Evolutionary conservation across 73 alveolate species (phyloP).

Genomic region (Paramecium bursaria): DNA sequence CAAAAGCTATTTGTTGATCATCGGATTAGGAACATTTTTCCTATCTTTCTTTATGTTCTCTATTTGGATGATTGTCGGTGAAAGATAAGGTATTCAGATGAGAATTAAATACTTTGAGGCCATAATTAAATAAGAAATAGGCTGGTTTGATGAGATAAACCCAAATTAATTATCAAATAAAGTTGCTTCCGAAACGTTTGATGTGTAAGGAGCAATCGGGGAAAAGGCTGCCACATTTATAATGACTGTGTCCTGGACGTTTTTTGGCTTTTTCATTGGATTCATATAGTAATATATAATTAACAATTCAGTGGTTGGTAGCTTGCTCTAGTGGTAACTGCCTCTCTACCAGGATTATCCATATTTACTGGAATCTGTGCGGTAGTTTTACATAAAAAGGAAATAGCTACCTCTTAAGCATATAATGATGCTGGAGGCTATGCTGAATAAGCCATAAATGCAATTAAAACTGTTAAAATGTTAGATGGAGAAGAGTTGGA

Average conservation of each 20-base stretch:
- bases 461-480: slow-evolving; percentile 77
- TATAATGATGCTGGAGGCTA: slow-evolving; percentile 75
- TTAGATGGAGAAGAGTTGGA: slow-evolving; percentile 46
- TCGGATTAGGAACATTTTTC: slow-evolving; percentile 69
- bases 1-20: slow-evolving; percentile 29
- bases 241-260: slow-evolving; percentile 71
- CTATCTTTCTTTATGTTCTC: slow-evolving; percentile 22
- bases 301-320: slow-evolving; percentile 67
- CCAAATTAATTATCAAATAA: slow-evolving; percentile 72
- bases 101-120: slow-evolving; percentile 71
- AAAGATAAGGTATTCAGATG: slow-evolving; percentile 57
- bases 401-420: slow-evolving; percentile 64
- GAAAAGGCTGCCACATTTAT: slow-evolving; percentile 74
- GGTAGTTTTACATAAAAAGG: slow-evolving; percentile 55
- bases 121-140: slow-evolving; percentile 72
- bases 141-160: slow-evolving; percentile 74
- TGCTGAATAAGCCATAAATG: slow-evolving; percentile 84
- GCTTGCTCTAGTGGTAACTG: slow-evolving; percentile 18
- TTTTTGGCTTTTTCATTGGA: slow-evolving; percentile 70
- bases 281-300: not conserved
- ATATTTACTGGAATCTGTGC: slow-evolving; percentile 58
- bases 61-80: slow-evolving; percentile 10
- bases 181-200: slow-evolving; percentile 71
- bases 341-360: slow-evolving; percentile 54
- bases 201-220: slow-evolving; percentile 75